Evolutionary conservation across 495 filamentous ascomycete genomes (phyloP).

Genomic region (Articulospora tetracladia): DNA sequence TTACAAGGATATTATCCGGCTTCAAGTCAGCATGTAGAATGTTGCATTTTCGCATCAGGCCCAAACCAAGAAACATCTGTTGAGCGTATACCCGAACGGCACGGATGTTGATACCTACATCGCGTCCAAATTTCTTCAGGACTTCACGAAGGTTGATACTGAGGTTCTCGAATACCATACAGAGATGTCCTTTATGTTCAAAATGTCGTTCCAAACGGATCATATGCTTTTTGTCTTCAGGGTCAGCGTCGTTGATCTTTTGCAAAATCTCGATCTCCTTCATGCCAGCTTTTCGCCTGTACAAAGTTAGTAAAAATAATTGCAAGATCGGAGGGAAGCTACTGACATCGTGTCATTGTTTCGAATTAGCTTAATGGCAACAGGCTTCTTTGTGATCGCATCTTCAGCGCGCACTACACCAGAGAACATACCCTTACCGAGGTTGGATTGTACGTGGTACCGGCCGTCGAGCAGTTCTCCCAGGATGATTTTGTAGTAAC

Average conservation of each 20-base stretch:
- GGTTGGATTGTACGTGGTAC: constrained; percentile 79
- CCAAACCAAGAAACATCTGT: constrained; percentile 88
- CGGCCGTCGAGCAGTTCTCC: constrained; percentile 85
- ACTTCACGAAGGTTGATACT: constrained; percentile 91
- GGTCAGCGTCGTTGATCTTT: constrained; percentile 76
- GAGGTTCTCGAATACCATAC: constrained; percentile 95
- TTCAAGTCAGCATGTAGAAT: constrained; percentile 95
- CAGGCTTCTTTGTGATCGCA: constrained; percentile 61
- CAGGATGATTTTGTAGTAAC: constrained; percentile 88
- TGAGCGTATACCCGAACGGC: constrained; percentile 86
- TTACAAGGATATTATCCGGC: constrained; percentile 86
- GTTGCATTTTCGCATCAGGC: constrained; percentile 82
- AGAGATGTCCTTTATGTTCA: constrained; percentile 92
- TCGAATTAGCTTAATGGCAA: constrained; percentile 91
- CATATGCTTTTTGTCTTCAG: constrained; percentile 88
- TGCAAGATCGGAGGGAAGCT: background rate
- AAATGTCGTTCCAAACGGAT: constrained; percentile 83
- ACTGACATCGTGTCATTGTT: constrained; percentile 85
- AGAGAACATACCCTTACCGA: constrained; percentile 96
- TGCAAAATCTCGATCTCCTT: constrained; percentile 92
- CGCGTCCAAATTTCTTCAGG: constrained; percentile 94
- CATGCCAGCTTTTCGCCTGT: constrained; percentile 76
- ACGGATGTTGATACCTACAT: constrained; percentile 82
- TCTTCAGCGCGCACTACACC: constrained; percentile 91
- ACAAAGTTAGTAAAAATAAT: constrained; percentile 20